These are phyloP conservation scores for Aethionema arabicum DNA, from an alignment of 345 rosid species.

Conservation along the genomic window DNA sequence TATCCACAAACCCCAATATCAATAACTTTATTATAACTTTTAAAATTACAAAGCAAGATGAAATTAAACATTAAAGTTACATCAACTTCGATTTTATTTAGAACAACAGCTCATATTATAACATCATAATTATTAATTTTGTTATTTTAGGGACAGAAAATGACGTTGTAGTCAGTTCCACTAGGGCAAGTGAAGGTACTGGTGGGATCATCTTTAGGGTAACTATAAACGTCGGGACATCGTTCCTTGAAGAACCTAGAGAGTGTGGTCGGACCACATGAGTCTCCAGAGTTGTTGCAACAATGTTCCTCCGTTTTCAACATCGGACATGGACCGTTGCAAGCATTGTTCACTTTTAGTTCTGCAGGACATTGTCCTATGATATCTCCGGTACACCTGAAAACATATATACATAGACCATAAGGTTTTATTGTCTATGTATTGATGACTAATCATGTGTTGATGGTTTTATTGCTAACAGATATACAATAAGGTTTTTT, in stretches of 20 bases:
- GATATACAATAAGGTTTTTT: too few relatives aligned
- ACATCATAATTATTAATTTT: conserved; percentile 13
- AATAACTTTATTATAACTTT: background rate
- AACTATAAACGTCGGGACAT: conserved; percentile 60
- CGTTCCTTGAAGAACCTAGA: conserved; percentile 49
- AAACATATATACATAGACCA: conserved; percentile 25
- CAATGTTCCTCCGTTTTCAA: conserved; percentile 47
- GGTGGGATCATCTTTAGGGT: conserved; percentile 50
- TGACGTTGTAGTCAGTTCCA: conserved; percentile 36
- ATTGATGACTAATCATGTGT: background rate
- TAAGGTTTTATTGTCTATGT: background rate
- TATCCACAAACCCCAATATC: background rate
- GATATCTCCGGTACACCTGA: conserved; percentile 41
- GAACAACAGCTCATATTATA: conserved; percentile 8
- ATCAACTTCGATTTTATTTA: conserved; percentile 21
- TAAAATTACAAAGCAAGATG: background rate
- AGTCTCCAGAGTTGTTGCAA: conserved; percentile 44
- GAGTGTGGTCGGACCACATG: conserved; percentile 44
- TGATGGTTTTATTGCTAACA: too few relatives aligned
- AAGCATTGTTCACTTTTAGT: conserved; percentile 43
- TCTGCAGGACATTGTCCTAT: conserved; percentile 41
- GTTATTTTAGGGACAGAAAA: conserved; percentile 29
- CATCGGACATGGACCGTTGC: conserved; percentile 45
- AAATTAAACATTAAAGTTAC: conserved; percentile 8
- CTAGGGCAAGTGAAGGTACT: conserved; percentile 33